Evolutionary conservation across 2,329 filamentous ascomycete species (phyloP).

Genomic region (Penicillium freii): DNA sequence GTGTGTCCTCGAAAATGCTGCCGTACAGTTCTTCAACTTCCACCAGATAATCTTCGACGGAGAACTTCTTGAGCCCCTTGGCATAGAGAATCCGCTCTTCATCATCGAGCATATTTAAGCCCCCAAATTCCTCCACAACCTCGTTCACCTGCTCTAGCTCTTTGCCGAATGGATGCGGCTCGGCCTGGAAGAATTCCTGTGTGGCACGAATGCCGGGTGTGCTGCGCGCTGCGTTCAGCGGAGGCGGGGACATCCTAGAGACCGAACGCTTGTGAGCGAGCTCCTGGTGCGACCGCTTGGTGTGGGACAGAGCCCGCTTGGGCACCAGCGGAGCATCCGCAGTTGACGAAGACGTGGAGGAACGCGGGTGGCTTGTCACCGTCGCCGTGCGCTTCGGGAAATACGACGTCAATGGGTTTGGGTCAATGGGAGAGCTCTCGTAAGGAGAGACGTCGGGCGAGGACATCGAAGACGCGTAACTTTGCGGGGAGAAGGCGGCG

Average conservation of each 20-base stretch:
- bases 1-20: constrained; percentile 56
- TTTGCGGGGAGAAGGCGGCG: constrained; percentile 53
- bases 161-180: constrained; percentile 73
- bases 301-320: constrained; percentile 77
- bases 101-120: constrained; percentile 64
- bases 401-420: constrained; percentile 57
- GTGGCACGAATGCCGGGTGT: constrained; percentile 34
- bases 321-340: constrained; percentile 67
- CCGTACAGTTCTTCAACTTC: constrained; percentile 72
- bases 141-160: constrained; percentile 92
- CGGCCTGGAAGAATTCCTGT: constrained; percentile 39
- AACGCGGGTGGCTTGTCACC: constrained; percentile 57
- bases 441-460: constrained; percentile 48
- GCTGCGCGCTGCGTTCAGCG: constrained; percentile 38
- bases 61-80: constrained; percentile 70
- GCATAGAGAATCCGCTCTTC: constrained; percentile 69
- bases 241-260: constrained; percentile 50
- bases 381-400: constrained; percentile 70
- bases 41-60: constrained; percentile 76
- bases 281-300: constrained; percentile 78
- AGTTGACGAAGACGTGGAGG: constrained; percentile 46
- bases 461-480: constrained; percentile 49
- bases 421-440: constrained; percentile 47
- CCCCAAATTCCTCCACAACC: constrained; percentile 81
- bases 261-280: constrained; percentile 68